Base-by-base conservation (phyloP, 352 stramenopile genomes). In the Phytophthora lateralis region DNA sequence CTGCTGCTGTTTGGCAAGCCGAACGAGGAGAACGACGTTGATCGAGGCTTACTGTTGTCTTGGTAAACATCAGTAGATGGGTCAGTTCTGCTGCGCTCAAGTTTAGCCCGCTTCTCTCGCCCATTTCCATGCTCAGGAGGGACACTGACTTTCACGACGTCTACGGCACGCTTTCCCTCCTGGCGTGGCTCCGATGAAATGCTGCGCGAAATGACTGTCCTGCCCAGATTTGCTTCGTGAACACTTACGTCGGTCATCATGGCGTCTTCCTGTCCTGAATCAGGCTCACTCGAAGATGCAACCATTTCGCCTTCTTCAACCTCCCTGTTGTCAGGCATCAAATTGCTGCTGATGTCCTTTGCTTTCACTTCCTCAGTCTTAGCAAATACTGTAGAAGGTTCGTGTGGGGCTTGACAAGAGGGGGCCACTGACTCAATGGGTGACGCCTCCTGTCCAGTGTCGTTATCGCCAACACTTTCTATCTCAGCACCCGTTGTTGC, bases 11-110 rank as follows among this genome's bases (percentile, higher is more conserved):
- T 68, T 26, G 54, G 44, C 14, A 58, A 21, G 8, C 30, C 50
- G 17, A 65, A 55, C 6, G 60, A 70, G 6, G 73, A 81, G 57
- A 82, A 81, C 11, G 67, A 85, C 17, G 70, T 71, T 20, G 73
- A 73, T 26, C 71, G 57, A 24, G 59, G 71, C 24, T 85, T 82
- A 44, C 14, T 47, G 20, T 53, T 59, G 43, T 63, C 60, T 3
- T 17, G 47, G 24, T 45, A 73, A 24, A 12, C 34, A 18, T 21
- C 30, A 4, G 55, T 51, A 14, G 34, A 64, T 41, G 50, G 45
- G 52, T 52, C 48, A 30, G 58, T 69, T 41, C 12, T 66, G 34
- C 55, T 75, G 46, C 52, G 65, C 39, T 69, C 56, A 27, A 58
- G 17, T 30, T 61, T 73, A 24, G 30, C 34, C 18, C 58, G 61